phyloP scores from a whole-genome alignment of 108 stramenopile genomes.

The Cyclotella cryptica region DNA sequence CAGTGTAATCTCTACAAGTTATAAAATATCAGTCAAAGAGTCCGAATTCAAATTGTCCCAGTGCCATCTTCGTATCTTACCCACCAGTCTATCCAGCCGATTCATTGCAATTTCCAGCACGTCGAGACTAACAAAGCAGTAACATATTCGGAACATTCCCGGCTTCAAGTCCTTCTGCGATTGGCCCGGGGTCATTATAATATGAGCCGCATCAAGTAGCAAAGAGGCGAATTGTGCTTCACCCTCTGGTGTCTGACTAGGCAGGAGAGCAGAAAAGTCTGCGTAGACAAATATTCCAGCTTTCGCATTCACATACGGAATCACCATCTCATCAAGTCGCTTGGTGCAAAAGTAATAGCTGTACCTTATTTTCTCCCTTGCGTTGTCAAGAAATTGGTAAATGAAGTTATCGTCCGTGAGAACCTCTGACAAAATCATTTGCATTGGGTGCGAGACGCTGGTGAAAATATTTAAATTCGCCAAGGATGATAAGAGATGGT shows the following conservation, averaged over 20 bases:
- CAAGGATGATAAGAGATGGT: conserved; percentile 57
- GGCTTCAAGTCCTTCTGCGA: conserved; percentile 73
- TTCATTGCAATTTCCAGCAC: conserved; percentile 84
- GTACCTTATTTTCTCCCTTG: conserved; percentile 54
- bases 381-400: conserved; percentile 71
- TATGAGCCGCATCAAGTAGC: conserved; percentile 68
- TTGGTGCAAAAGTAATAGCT: conserved; percentile 67
- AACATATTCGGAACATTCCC: conserved; percentile 92
- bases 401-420: conserved; percentile 84
- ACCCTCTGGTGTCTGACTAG: conserved; percentile 72
- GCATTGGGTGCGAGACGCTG: conserved; percentile 82
- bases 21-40: conserved; percentile 57
- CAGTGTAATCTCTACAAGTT: background rate
- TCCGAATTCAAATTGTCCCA: conserved; percentile 75
- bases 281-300: conserved; percentile 90
- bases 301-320: conserved; percentile 77
- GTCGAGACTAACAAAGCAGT: conserved; percentile 77
- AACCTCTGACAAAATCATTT: conserved; percentile 81
- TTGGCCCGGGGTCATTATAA: conserved; percentile 89
- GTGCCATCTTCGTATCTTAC: conserved; percentile 72
- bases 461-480: conserved; percentile 80
- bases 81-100: conserved; percentile 73
- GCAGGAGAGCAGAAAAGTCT: conserved; percentile 86
- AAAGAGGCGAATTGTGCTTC: conserved; percentile 70
- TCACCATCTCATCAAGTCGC: conserved; percentile 82